Percentiles rank a stretch among this genome's conserved stretches.
These are phyloP conservation scores for Sporodiniella umbellata DNA, from an alignment of 371 early-diverging fungal species.

Conservation along the genomic window DNA sequence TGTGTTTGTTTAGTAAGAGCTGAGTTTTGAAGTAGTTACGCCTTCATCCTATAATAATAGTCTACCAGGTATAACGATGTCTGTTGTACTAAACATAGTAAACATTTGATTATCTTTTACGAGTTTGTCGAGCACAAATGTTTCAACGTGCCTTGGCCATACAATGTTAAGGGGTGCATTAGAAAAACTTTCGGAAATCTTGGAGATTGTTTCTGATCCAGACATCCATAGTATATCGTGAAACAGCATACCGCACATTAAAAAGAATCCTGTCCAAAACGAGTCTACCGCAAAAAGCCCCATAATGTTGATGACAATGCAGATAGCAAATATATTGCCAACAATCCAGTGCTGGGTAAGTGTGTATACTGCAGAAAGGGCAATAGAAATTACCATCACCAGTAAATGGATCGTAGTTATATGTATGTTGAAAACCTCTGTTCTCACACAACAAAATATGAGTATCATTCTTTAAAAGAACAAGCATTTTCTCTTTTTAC, in stretches of 20 bases:
- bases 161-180: constrained; percentile 91
- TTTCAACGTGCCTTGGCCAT: constrained; percentile 67
- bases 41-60: background rate
- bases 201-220: constrained; percentile 93
- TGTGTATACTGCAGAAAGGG: constrained; percentile 8
- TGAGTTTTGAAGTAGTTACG: background rate
- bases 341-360: constrained; percentile 16
- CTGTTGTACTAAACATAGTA: constrained; percentile 92
- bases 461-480: too few species aligned
- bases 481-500: too few species aligned
- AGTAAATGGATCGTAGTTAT: constrained; percentile 16
- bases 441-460: background rate
- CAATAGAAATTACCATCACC: constrained; percentile 7
- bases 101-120: constrained; percentile 49
- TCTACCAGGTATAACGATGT: constrained; percentile 91
- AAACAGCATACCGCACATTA: constrained; percentile 83
- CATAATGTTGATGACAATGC: constrained; percentile 10
- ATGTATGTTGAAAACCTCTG: constrained; percentile 19
- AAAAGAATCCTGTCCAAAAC: constrained; percentile 85
- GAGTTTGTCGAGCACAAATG: constrained; percentile 36
- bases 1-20: background rate
- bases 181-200: constrained; percentile 81
- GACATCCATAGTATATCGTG: constrained; percentile 97
- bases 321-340: constrained; percentile 16
- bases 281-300: constrained; percentile 13